Percentiles rank a stretch among this genome's conserved stretches.
Conservation (phyloP, 768 basidiomycete genomes). For the Lactarius evosmus region DNA sequence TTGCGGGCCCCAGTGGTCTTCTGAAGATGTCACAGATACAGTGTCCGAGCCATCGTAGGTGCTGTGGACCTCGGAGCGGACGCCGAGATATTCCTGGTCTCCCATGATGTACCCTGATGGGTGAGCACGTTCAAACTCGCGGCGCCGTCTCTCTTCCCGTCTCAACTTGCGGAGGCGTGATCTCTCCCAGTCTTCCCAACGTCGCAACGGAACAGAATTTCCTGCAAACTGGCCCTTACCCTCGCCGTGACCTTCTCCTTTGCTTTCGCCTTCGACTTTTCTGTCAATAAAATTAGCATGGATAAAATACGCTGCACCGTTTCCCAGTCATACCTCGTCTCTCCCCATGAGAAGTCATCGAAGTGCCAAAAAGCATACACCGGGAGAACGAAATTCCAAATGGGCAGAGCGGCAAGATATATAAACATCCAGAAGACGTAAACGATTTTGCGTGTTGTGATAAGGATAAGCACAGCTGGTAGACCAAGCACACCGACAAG, state of each 20-base stretch:
- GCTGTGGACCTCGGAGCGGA: constrained; percentile 46
- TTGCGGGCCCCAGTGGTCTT: constrained; percentile 94
- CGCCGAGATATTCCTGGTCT: constrained; percentile 61
- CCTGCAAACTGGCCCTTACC: constrained; percentile 52
- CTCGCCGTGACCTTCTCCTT: constrained; percentile 72
- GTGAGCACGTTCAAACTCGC: constrained; percentile 77
- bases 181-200: constrained; percentile 99
- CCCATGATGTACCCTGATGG: constrained; percentile 62
- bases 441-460: constrained; percentile 91
- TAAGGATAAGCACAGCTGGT: constrained; percentile 86
- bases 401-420: constrained; percentile 86
- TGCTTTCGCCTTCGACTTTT: constrained; percentile 91
- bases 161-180: constrained; percentile 87
- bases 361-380: constrained; percentile 99
- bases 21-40: constrained; percentile 76
- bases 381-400: constrained; percentile 95
- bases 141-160: constrained; percentile 78
- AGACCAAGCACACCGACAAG: constrained; percentile 90
- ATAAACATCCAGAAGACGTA: constrained; percentile 99
- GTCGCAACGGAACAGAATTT: constrained; percentile 78
- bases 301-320: neutral
- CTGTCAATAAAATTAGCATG: constrained; percentile 41
- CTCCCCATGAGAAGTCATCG: constrained; percentile 99
- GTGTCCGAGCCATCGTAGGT: constrained; percentile 81
- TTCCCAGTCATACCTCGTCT: constrained; percentile 70